These are phyloP conservation scores for Lepidium didymum DNA, from an alignment of 345 rosid genomes.

Conservation along the genomic window DNA sequence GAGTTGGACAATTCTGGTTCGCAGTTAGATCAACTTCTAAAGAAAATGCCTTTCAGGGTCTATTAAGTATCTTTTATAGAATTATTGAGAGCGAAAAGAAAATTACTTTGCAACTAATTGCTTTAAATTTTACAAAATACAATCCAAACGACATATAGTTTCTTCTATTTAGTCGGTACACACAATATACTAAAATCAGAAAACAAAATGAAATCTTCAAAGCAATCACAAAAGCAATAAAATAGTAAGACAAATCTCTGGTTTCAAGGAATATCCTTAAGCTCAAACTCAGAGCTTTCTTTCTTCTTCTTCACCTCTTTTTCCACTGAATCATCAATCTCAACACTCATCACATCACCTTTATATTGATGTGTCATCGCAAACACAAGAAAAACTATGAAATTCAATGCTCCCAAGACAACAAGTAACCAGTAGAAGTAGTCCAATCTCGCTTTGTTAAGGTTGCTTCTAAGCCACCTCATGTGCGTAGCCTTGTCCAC, in stretches of 20 bases:
- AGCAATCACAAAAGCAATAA: slow-evolving; percentile 2
- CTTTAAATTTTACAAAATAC: not conserved
- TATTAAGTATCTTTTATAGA: no score
- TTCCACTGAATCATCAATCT: slow-evolving; percentile 14
- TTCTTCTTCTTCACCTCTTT: slow-evolving; percentile 29
- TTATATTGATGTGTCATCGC: slow-evolving; percentile 67
- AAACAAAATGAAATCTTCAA: not conserved
- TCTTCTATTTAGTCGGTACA: slow-evolving; percentile 11
- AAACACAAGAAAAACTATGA: slow-evolving; percentile 44
- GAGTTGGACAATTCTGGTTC: no score
- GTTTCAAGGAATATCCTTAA: slow-evolving; percentile 25
- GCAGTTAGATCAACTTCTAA: no score
- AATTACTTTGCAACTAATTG: not conserved
- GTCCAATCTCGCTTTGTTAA: slow-evolving; percentile 50
- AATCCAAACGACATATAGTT: slow-evolving; percentile 1
- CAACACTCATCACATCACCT: slow-evolving; percentile 33
- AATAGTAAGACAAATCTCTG: not conserved
- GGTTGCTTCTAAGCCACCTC: slow-evolving; percentile 63
- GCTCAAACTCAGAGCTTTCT: slow-evolving; percentile 25
- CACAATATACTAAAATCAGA: slow-evolving; percentile 5
- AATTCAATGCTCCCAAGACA: slow-evolving; percentile 57
- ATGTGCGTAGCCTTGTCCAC: slow-evolving; percentile 52
- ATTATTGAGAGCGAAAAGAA: not conserved
- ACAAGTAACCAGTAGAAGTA: slow-evolving; percentile 80
- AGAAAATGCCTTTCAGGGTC: no score